Conservation (phyloP, 2,329 filamentous ascomycete genomes). For the Cladosporium sphaerospermum region DNA sequence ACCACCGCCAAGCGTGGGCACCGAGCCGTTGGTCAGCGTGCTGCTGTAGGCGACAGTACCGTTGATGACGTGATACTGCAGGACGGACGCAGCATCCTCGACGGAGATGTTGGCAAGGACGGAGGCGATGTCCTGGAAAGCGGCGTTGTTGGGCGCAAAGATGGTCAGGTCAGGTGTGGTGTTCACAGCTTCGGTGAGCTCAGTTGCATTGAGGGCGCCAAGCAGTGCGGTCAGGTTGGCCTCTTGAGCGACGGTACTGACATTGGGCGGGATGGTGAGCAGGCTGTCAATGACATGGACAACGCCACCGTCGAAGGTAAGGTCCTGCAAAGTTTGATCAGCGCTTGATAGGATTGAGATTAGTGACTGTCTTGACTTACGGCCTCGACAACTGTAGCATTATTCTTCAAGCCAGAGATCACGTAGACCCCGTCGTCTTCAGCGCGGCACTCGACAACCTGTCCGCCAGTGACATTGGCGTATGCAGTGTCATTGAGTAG, state of each 20-base stretch:
- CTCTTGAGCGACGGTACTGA: conserved; percentile 26
- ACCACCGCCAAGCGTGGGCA: conserved; percentile 33
- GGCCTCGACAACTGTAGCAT: conserved; percentile 43
- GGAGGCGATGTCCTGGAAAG: conserved; percentile 53
- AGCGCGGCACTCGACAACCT: conserved; percentile 46
- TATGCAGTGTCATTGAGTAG: conserved; percentile 47
- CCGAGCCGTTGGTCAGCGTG: conserved; percentile 33
- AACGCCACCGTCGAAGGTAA: conserved; percentile 39
- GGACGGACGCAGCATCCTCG: conserved; percentile 45
- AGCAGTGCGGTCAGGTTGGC: conserved; percentile 15
- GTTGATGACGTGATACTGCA: conserved; percentile 60
- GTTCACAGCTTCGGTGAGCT: conserved; percentile 13
- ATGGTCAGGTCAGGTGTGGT: conserved; percentile 49
- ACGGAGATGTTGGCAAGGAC: conserved; percentile 43
- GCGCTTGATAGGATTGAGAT: background rate
- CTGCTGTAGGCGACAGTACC: conserved; percentile 49
- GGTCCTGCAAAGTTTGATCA: conserved; percentile 26
- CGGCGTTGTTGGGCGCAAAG: conserved; percentile 57
- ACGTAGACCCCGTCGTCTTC: conserved; percentile 37
- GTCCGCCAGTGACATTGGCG: conserved; percentile 55
- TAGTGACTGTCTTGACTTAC: conserved; percentile 32
- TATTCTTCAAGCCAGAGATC: conserved; percentile 47
- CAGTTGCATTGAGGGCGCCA: conserved; percentile 15
- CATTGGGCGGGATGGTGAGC: conserved; percentile 32
- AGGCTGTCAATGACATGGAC: conserved; percentile 38